Conservation (phyloP, 257 asterid genomes). For the Solanum appendiculatum region DNA sequence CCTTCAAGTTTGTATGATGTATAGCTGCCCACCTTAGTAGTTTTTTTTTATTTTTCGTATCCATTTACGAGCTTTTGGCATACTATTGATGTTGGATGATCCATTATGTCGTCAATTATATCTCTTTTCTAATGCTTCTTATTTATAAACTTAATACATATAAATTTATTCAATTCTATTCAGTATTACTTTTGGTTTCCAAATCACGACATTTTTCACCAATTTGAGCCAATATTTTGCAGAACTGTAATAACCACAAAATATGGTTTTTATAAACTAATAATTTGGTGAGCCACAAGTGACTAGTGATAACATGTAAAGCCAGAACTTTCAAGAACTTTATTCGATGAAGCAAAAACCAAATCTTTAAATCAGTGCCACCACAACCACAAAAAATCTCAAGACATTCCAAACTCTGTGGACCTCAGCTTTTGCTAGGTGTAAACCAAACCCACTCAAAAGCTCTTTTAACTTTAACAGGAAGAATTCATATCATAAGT, state of each 20-base stretch:
- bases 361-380: neutral
- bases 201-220: neutral
- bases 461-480: neutral
- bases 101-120: no score
- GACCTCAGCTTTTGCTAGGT: neutral
- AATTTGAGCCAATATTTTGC: neutral
- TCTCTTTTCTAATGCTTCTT: no score
- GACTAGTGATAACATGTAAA: slow-evolving; percentile 13
- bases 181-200: neutral
- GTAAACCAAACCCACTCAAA: neutral
- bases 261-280: neutral
- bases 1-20: neutral
- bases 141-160: no score
- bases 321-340: slow-evolving; percentile 1
- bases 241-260: neutral
- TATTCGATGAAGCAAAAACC: neutral
- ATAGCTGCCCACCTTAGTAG: no score
- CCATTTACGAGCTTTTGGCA: no score
- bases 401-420: neutral
- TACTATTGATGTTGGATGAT: no score
- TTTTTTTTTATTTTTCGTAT: no score
- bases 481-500: neutral
- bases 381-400: slow-evolving; percentile 17
- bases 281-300: neutral
- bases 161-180: neutral